Evolutionary conservation across 2,329 filamentous ascomycete genomes (phyloP).

Genomic region (Aschersonia sp.): DNA sequence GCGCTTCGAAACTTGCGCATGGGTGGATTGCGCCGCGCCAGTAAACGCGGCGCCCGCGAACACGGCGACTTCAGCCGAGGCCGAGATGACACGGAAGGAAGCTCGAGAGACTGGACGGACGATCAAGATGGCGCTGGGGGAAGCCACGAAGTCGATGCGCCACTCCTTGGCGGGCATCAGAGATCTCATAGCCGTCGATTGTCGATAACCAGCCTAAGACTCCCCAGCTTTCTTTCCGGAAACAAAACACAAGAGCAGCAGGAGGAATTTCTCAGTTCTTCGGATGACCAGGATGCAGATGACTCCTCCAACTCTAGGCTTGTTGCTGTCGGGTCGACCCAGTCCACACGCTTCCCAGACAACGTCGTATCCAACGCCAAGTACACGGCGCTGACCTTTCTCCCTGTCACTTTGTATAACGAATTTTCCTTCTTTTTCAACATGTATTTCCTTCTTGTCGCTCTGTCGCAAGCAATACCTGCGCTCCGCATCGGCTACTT

Average conservation of each 20-base stretch:
- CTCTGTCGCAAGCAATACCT: slow-evolving; percentile 83
- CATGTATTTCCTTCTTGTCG: slow-evolving; percentile 94
- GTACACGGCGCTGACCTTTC: slow-evolving; percentile 88
- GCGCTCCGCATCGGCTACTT: slow-evolving; percentile 85
- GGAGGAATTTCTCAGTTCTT: slow-evolving; percentile 18
- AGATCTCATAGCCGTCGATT: slow-evolving; percentile 13
- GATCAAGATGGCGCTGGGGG: slow-evolving; percentile 47
- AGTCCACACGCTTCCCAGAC: slow-evolving; percentile 65
- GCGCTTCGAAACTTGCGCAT: slow-evolving; percentile 58
- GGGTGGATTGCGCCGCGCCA: slow-evolving; percentile 43
- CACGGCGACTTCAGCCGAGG: slow-evolving; percentile 47
- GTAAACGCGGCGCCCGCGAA: slow-evolving; percentile 35
- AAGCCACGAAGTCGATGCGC: slow-evolving; percentile 49
- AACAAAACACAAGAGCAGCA: slow-evolving; percentile 8
- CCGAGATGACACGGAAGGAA: slow-evolving; percentile 46
- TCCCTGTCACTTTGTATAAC: slow-evolving; percentile 90
- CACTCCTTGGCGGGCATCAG: slow-evolving; percentile 42
- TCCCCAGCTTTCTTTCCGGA: slow-evolving; percentile 52
- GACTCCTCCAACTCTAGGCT: slow-evolving; percentile 59
- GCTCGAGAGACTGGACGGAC: slow-evolving; percentile 51
- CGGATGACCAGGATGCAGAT: slow-evolving; percentile 37
- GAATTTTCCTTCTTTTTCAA: slow-evolving; percentile 99
- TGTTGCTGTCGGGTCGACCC: slow-evolving; percentile 60
- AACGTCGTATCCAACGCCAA: slow-evolving; percentile 95
- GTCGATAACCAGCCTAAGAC: slow-evolving; percentile 36